A percentile compares a stretch with the other conserved stretches of the same genome.
Evolutionary conservation across 495 filamentous ascomycete genomes (phyloP).

Genomic region (Oleoguttula mirabilis): DNA sequence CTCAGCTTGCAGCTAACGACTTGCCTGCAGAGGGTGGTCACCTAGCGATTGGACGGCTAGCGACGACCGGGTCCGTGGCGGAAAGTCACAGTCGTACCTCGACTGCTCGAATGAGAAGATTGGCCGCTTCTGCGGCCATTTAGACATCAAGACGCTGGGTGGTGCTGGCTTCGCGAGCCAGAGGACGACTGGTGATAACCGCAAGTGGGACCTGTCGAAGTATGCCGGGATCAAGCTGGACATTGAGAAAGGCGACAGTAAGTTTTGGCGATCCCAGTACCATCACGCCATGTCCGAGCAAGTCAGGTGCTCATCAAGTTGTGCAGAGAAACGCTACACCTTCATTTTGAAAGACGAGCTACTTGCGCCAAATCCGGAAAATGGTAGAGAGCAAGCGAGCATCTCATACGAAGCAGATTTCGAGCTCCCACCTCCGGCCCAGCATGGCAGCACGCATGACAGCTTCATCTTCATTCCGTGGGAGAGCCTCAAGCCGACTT

Average conservation of each 20-base stretch:
- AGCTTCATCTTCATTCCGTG: constrained; percentile 42
- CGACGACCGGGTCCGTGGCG: constrained; percentile 36
- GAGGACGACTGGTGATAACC: constrained; percentile 38
- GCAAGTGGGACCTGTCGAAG: constrained; percentile 27
- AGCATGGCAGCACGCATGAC: constrained; percentile 12
- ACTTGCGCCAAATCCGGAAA: constrained; percentile 40
- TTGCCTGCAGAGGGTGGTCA: constrained; percentile 52
- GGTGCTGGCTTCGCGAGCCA: constrained; percentile 77
- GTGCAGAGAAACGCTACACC: constrained; percentile 48
- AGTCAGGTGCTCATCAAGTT: too few relatives aligned
- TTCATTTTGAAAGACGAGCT: constrained; percentile 60
- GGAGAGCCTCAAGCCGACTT: constrained; percentile 55
- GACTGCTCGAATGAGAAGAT: constrained; percentile 14
- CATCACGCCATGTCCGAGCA: too few relatives aligned
- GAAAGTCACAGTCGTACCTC: constrained; percentile 12
- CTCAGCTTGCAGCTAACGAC: too few relatives aligned
- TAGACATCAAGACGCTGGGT: constrained; percentile 63
- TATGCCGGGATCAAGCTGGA: constrained; percentile 28
- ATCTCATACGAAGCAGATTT: constrained; percentile 49
- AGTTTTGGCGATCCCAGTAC: constrained; percentile 6
- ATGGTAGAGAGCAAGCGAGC: constrained; percentile 49
- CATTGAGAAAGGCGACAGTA: constrained; percentile 30
- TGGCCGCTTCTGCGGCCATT: constrained; percentile 49
- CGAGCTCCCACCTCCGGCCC: constrained; percentile 6
- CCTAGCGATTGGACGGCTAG: constrained; percentile 49